Base-by-base conservation (phyloP, 2,329 filamentous ascomycete species). In the Alternaria arbusti region DNA sequence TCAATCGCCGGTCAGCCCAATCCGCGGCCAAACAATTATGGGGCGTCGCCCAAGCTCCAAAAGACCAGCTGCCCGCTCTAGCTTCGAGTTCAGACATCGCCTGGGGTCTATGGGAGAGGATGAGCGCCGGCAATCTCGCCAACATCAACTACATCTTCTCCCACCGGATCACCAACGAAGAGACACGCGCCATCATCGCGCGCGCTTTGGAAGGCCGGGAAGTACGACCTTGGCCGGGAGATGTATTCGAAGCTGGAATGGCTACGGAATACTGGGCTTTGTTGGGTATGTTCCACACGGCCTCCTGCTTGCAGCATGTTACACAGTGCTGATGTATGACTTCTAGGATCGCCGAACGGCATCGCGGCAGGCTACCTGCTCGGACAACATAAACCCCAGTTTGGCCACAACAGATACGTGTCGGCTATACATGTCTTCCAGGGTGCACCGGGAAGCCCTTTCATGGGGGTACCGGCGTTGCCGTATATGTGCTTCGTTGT, bases 301-400 rank as follows among this genome's bases (percentile, higher is more conserved):
- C n/a, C 23, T 28, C 20, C n/a, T 54, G 32, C 8, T 44, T 43
- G 44, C 12, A 26, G 22, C 3, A 51, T 12, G 17, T 22, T 20
- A n/a, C 30, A 40, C 10, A 52, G 49, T 17, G 54, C 52, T 61
- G 11, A 61, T 15, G n/a, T 23, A 26, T 17, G 5, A 11, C 11
- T 10, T 26, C 13, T 22, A 67, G 64, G 61, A 2, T 62, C 65
- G 7, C 65, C 63, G 1, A 65, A 67, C 10, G 62, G 63, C 3
- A 8, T 63, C 7, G 54, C 36, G 22, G 57, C 36, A 17, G 63
- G 56, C 3, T 66, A 58, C 17, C 59, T 68, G 25, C 46, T 68
- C 6, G 57, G 54, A 2, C 65, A 68, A 26, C 65, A 68, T 26
- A 68, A 68, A 28, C 12, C n/a, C 12, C 59, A 68, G 30, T 43